Evolutionary conservation across 495 filamentous ascomycete genomes (phyloP).

Genomic region (Aspergillus ellipticus): DNA sequence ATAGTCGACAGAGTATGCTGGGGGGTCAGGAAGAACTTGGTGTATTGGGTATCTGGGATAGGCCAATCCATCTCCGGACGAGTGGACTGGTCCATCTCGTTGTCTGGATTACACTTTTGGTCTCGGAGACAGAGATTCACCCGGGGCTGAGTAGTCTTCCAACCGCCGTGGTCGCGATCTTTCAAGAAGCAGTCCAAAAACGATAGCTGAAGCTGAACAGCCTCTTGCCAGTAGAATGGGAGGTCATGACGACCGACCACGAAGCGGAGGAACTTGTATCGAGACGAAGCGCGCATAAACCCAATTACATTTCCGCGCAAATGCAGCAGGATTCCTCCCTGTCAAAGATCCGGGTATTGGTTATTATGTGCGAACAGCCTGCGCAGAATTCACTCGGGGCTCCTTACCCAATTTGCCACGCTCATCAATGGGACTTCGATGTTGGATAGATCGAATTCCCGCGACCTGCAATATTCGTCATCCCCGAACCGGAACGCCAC

Average conservation of each 20-base stretch:
- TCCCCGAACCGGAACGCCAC: conserved; percentile 46
- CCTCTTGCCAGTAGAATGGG: conserved; percentile 59
- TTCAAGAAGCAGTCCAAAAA: too few species aligned
- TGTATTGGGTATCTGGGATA: conserved; percentile 49
- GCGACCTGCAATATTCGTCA: conserved; percentile 51
- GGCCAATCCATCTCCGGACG: conserved; percentile 55
- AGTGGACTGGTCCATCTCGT: conserved; percentile 39
- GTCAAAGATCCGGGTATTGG: too few species aligned
- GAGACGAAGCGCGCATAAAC: conserved; percentile 51
- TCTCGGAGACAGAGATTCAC: conserved; percentile 48
- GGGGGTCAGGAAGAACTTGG: conserved; percentile 42
- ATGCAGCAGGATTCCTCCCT: conserved; percentile 58
- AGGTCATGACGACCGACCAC: conserved; percentile 61
- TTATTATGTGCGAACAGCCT: too few species aligned
- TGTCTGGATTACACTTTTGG: conserved; percentile 46
- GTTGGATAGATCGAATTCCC: conserved; percentile 48
- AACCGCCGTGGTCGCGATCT: conserved; percentile 15
- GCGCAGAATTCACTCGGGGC: too few species aligned
- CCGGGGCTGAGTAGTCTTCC: conserved; percentile 40
- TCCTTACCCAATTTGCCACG: conserved; percentile 62
- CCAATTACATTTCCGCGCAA: conserved; percentile 62
- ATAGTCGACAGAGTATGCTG: too few species aligned
- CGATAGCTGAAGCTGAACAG: conserved; percentile 50
- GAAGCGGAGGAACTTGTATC: conserved; percentile 57
- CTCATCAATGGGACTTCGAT: conserved; percentile 57